A percentile compares a stretch with the other conserved stretches of the same genome.
These are phyloP conservation scores for Fonsecaea multimorphosa DNA, from an alignment of 2,329 filamentous ascomycete species.

Conservation along the genomic window DNA sequence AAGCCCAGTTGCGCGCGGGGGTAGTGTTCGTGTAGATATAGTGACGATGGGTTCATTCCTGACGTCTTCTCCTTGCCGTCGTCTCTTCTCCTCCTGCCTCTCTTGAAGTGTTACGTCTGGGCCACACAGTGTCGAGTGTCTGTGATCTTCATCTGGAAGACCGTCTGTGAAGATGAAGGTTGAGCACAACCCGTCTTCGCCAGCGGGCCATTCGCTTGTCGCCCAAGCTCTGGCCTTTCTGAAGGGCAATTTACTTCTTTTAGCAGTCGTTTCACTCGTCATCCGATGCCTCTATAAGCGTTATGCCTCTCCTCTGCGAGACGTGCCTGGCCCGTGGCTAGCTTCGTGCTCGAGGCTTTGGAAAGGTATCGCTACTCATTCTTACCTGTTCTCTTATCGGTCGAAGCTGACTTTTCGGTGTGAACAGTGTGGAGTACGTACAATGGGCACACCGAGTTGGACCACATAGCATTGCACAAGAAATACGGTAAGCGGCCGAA, in stretches of 20 bases:
- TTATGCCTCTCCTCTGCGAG: conserved; percentile 53
- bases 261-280: conserved; percentile 23
- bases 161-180: conserved; percentile 12
- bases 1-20: conserved; percentile 2
- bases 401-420: neutral
- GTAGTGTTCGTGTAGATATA: neutral
- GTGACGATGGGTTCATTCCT: conserved; percentile 2
- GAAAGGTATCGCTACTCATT: conserved; percentile 35
- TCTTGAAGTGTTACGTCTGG: neutral
- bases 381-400: neutral
- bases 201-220: conserved; percentile 19
- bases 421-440: conserved; percentile 45
- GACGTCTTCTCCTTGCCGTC: neutral
- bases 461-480: conserved; percentile 47
- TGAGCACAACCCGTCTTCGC: conserved; percentile 7
- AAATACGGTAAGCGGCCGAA: conserved; percentile 42
- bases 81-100: neutral
- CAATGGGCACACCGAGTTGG: conserved; percentile 49
- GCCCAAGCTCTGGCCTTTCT: conserved; percentile 25
- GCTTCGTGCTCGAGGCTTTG: conserved; percentile 51
- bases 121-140: neutral
- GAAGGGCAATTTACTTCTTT: conserved; percentile 30
- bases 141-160: neutral
- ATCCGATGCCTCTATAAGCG: conserved; percentile 43
- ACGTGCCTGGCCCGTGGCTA: conserved; percentile 51